Conservation (phyloP, 345 rosid genomes). For the Lepidium didymum region DNA sequence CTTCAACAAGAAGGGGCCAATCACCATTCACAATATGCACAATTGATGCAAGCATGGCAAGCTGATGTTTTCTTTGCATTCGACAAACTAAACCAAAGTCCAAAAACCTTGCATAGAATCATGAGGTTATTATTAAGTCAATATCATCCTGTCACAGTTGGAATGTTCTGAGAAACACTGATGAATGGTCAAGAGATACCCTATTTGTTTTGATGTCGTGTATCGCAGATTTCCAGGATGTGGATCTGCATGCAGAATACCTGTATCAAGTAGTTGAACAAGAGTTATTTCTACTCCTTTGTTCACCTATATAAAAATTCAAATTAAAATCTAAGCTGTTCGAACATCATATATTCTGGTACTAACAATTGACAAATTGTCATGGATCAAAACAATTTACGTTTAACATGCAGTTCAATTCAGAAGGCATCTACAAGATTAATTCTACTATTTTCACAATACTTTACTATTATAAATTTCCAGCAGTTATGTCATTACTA, state of each 20-base stretch:
- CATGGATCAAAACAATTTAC: neutral
- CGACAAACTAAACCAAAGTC: conserved; percentile 94
- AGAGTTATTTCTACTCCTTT: conserved; percentile 91
- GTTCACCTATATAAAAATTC: conserved; percentile 46
- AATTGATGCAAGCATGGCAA: conserved; percentile 88
- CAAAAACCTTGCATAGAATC: conserved; percentile 56
- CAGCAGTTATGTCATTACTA: neutral
- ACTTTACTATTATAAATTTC: no score
- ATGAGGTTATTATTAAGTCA: neutral
- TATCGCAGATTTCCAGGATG: conserved; percentile 96
- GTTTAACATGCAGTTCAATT: neutral
- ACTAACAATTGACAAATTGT: neutral
- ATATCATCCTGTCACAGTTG: conserved; percentile 8
- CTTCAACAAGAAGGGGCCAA: conserved; percentile 70
- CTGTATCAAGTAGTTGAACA: conserved; percentile 94
- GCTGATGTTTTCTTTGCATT: conserved; percentile 88
- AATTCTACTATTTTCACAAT: neutral
- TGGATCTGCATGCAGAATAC: conserved; percentile 94
- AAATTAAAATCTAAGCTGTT: conserved; percentile 1
- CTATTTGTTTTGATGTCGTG: conserved; percentile 72
- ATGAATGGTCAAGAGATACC: conserved; percentile 39
- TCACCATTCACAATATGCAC: conserved; percentile 93
- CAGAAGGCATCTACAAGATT: conserved; percentile 7
- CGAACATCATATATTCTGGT: neutral
- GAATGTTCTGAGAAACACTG: neutral